Percentiles rank a stretch among this genome's conserved stretches.
phyloP scores from a whole-genome alignment of 164 flowering plant species.

The Brasenia schreberi region DNA sequence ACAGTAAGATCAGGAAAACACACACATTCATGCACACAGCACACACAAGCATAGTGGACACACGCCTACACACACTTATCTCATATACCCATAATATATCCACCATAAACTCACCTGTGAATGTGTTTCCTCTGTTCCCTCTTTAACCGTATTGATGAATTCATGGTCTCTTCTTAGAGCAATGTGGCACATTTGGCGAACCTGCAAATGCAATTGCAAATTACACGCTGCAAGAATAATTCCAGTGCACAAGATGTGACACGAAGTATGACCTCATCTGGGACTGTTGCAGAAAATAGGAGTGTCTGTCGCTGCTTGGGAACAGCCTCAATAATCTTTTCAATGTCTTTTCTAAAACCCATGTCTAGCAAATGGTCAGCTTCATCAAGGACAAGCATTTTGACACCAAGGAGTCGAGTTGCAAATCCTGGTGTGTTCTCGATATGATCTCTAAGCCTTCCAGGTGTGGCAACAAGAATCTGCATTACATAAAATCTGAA shows the following conservation, averaged over 20 bases:
- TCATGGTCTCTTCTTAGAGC: constrained; percentile 94
- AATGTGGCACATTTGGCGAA: constrained; percentile 82
- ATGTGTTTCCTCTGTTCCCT: constrained; percentile 93
- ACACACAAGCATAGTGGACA: neutral
- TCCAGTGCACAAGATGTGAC: neutral
- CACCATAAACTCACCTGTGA: constrained; percentile 37
- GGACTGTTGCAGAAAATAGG: constrained; percentile 94
- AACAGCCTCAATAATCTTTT: constrained; percentile 77
- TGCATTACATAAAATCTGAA: constrained; percentile 12
- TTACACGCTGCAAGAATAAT: neutral
- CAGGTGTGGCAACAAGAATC: constrained; percentile 99
- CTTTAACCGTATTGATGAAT: constrained; percentile 71
- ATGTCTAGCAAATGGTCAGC: constrained; percentile 93
- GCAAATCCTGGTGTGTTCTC: constrained; percentile 97
- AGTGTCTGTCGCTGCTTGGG: constrained; percentile 97
- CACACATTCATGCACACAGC: no score
- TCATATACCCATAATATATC: neutral
- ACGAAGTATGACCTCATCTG: constrained; percentile 56
- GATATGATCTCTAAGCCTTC: constrained; percentile 89
- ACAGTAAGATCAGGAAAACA: constrained; percentile 1
- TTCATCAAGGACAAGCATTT: constrained; percentile 95
- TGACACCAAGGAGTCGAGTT: constrained; percentile 77
- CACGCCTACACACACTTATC: neutral
- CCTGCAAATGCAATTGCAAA: constrained; percentile 27
- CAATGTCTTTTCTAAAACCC: constrained; percentile 94